A percentile compares a stretch with the other conserved stretches of the same genome.
phyloP scores from a whole-genome alignment of 306 rosid species.

The Cucurbita argyrosperma region DNA sequence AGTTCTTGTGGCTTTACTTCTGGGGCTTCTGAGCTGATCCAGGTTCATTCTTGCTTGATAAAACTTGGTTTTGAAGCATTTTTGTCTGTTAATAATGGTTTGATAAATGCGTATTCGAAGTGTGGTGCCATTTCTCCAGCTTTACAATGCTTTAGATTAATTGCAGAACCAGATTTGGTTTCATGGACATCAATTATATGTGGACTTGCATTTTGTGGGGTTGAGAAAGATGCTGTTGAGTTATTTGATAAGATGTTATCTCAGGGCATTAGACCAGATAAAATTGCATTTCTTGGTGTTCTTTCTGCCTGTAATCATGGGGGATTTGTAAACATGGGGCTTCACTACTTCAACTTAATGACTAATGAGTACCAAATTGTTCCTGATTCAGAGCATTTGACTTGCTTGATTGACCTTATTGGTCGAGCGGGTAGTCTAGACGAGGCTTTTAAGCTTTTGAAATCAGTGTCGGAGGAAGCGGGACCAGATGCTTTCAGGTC shows the following conservation, averaged over 20 bases:
- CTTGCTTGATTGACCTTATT: constrained; percentile 56
- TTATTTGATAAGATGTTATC: constrained; percentile 54
- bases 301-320: constrained; percentile 65
- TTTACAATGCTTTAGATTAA: constrained; percentile 34
- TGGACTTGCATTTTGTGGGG: constrained; percentile 63
- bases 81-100: constrained; percentile 35
- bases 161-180: constrained; percentile 34
- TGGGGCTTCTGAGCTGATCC: constrained; percentile 28
- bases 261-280: constrained; percentile 37
- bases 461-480: constrained; percentile 31
- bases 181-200: constrained; percentile 65
- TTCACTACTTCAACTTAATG: constrained; percentile 51
- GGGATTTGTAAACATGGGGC: constrained; percentile 38
- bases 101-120: constrained; percentile 61
- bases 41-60: constrained; percentile 34
- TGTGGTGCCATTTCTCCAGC: constrained; percentile 45
- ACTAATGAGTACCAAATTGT: constrained; percentile 21
- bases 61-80: constrained; percentile 43
- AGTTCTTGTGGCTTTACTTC: constrained; percentile 53
- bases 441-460: constrained; percentile 47
- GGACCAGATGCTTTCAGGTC: constrained; percentile 43
- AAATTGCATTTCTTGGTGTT: constrained; percentile 48
- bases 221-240: constrained; percentile 37
- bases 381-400: constrained; percentile 46
- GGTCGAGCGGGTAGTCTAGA: constrained; percentile 56